Percentiles rank a stretch among this genome's conserved stretches.
phyloP scores from a whole-genome alignment of 2,329 filamentous ascomycete species.

The Plectosphaerella sp. region DNA sequence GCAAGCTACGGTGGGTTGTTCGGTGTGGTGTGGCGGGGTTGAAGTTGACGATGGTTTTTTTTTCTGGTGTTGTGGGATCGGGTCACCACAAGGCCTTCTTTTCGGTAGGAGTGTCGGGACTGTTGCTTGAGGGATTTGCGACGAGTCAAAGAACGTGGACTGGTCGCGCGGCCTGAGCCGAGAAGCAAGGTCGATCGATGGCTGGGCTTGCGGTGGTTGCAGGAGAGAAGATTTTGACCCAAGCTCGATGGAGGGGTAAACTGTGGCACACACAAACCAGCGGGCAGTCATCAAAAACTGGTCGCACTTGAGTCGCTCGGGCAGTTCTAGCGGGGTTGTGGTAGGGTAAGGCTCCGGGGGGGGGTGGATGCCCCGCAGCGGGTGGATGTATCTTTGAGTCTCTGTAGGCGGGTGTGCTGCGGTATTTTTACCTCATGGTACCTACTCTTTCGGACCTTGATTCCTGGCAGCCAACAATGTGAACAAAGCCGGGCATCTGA shows the following conservation, averaged over 20 bases:
- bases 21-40: neutral
- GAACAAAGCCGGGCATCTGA: neutral
- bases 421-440: neutral
- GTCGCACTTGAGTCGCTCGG: conserved; percentile 10
- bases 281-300: conserved; percentile 13
- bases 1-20: conserved; percentile 5
- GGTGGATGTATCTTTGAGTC: neutral
- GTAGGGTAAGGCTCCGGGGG: conserved; percentile 4
- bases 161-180: conserved; percentile 4
- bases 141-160: conserved; percentile 12
- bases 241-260: neutral
- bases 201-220: conserved; percentile 7
- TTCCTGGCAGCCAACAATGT: neutral
- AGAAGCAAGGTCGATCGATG: conserved; percentile 5
- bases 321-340: conserved; percentile 10
- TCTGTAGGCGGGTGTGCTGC: neutral
- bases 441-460: neutral
- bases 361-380: neutral
- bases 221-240: conserved; percentile 2
- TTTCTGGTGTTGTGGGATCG: conserved; percentile 3
- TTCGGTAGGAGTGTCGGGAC: conserved; percentile 3
- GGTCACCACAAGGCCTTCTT: neutral
- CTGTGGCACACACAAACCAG: neutral
- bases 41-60: neutral
- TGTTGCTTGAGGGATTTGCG: neutral